Evolutionary conservation across 208 protist species (phyloP).

Genomic region (Trypanosoma congolense): DNA sequence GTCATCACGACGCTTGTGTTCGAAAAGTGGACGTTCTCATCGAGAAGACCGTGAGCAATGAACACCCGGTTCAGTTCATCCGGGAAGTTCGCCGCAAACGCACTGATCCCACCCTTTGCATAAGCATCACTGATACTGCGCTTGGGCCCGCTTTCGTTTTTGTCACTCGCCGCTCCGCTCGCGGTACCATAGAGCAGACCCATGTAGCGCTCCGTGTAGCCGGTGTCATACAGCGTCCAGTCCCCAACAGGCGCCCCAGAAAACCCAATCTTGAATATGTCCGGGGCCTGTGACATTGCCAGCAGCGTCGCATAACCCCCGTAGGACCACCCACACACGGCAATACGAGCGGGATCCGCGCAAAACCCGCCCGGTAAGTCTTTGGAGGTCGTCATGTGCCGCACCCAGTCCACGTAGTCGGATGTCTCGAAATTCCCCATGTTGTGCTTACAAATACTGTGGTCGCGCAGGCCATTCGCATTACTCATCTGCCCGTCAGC

Average conservation of each 20-base stretch:
- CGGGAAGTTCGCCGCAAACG: constrained; percentile 68
- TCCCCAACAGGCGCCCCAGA: constrained; percentile 81
- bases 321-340: constrained; percentile 87
- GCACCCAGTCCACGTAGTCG: constrained; percentile 74
- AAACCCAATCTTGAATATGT: constrained; percentile 80
- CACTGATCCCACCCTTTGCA: constrained; percentile 44
- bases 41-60: constrained; percentile 88
- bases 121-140: constrained; percentile 45
- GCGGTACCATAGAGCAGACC: constrained; percentile 45
- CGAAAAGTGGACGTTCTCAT: constrained; percentile 93
- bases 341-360: constrained; percentile 65
- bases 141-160: neutral
- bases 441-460: constrained; percentile 80
- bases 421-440: constrained; percentile 81
- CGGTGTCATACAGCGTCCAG: constrained; percentile 88
- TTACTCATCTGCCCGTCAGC: constrained; percentile 87
- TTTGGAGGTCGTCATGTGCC: constrained; percentile 30
- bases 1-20: constrained; percentile 74
- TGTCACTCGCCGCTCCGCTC: constrained; percentile 6
- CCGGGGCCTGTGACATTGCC: constrained; percentile 72
- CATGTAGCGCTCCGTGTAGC: constrained; percentile 90
- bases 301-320: constrained; percentile 86
- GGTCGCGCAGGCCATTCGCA: constrained; percentile 68
- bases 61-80: constrained; percentile 85
- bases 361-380: constrained; percentile 31